Evolutionary conservation across 164 flowering plant genomes (phyloP).

Genomic region (Buxus sempervirens): DNA sequence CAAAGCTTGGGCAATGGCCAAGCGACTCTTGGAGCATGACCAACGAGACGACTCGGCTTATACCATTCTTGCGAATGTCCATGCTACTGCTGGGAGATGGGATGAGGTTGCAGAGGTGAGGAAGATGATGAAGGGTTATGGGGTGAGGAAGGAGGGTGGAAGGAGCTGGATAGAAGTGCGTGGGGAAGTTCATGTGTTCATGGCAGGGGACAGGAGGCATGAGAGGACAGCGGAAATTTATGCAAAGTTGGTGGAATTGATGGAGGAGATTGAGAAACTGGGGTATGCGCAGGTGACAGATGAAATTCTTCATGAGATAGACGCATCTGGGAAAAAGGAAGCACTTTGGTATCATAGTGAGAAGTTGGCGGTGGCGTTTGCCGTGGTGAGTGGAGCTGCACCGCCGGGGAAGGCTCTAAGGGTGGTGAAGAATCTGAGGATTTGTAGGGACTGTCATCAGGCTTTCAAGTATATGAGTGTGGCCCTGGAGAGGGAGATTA

Average conservation of each 20-base stretch:
- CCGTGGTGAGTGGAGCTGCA: slow-evolving; percentile 45
- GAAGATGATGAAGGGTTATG: slow-evolving; percentile 50
- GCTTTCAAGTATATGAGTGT: slow-evolving; percentile 56
- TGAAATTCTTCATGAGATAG: slow-evolving; percentile 44
- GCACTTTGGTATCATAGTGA: slow-evolving; percentile 59
- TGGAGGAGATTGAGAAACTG: slow-evolving; percentile 44
- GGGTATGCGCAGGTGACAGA: slow-evolving; percentile 49
- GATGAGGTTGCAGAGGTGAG: slow-evolving; percentile 51
- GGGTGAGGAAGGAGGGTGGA: slow-evolving; percentile 54
- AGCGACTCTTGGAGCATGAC: slow-evolving; percentile 37
- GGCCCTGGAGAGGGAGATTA: slow-evolving; percentile 51
- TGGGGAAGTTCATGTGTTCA: slow-evolving; percentile 55
- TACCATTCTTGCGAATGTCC: slow-evolving; percentile 50
- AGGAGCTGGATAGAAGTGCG: slow-evolving; percentile 68
- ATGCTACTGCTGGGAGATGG: slow-evolving; percentile 45
- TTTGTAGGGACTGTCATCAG: slow-evolving; percentile 66
- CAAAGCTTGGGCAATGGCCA: slow-evolving; percentile 33
- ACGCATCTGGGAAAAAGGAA: slow-evolving; percentile 40
- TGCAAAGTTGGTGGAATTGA: slow-evolving; percentile 43
- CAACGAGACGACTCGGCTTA: slow-evolving; percentile 65
- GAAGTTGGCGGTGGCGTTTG: slow-evolving; percentile 67
- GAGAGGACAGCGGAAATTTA: slow-evolving; percentile 39
- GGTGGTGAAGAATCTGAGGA: slow-evolving; percentile 65
- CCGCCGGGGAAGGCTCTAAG: slow-evolving; percentile 62
- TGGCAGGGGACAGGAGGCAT: slow-evolving; percentile 54